Conservation (phyloP, 805 yeast species). For the Saccharomycopsis babjevae region DNA sequence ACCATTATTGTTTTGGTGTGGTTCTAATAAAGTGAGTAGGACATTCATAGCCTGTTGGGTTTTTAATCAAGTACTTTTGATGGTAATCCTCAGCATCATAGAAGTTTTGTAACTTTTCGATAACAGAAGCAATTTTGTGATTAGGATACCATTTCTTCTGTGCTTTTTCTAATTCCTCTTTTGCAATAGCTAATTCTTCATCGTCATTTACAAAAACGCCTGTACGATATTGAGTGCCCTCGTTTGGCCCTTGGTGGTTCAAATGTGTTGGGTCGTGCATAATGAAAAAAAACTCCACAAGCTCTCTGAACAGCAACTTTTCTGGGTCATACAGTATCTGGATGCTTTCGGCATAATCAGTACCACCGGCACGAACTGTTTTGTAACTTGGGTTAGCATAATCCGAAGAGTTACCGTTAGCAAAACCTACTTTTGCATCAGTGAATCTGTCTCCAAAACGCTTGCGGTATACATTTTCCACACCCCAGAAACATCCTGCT, state of each 20-base stretch:
- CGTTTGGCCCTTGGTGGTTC: constrained; percentile 79
- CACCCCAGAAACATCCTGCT: constrained; percentile 83
- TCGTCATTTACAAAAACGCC: constrained; percentile 57
- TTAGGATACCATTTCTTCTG: constrained; percentile 72
- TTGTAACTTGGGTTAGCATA: constrained; percentile 46
- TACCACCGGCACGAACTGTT: constrained; percentile 66
- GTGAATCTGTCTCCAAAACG: constrained; percentile 51
- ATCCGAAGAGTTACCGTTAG: constrained; percentile 52
- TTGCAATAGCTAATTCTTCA: constrained; percentile 36
- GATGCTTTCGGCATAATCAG: constrained; percentile 70
- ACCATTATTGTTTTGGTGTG: constrained; percentile 12
- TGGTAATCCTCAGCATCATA: constrained; percentile 96
- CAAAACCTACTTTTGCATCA: constrained; percentile 81
- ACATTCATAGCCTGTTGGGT: constrained; percentile 84
- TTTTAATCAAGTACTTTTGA: constrained; percentile 67
- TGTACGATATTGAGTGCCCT: constrained; percentile 84
- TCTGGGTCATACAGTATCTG: constrained; percentile 77
- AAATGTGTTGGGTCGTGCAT: constrained; percentile 91
- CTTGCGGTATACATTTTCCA: constrained; percentile 72
- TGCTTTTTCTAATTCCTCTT: constrained; percentile 37
- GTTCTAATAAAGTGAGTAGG: constrained; percentile 75
- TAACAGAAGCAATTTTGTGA: constrained; percentile 55
- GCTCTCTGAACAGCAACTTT: constrained; percentile 43
- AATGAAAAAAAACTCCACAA: constrained; percentile 76
- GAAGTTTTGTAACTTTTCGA: constrained; percentile 59